Evolutionary conservation across 495 filamentous ascomycete genomes (phyloP).

Genomic region (Hypoxylon lienhwacheense): DNA sequence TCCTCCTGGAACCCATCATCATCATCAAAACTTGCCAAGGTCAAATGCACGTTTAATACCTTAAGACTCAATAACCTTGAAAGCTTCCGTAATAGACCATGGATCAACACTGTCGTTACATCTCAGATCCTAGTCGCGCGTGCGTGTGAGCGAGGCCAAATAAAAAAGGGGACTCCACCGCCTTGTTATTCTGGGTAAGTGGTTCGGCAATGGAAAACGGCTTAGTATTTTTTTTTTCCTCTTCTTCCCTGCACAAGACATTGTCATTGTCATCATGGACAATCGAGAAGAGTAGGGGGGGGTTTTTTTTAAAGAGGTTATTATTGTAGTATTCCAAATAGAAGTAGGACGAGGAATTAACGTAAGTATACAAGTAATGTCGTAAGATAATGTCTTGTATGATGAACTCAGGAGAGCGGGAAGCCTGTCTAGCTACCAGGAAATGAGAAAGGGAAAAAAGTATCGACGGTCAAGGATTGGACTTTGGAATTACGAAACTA

Average conservation of each 20-base stretch:
- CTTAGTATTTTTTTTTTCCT: constrained; percentile 18
- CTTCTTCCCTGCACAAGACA: not conserved
- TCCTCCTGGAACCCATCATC: constrained; percentile 8
- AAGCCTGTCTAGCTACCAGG: too few relatives aligned
- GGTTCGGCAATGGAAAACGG: constrained; percentile 30
- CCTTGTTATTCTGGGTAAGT: constrained; percentile 29
- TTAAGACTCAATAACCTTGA: constrained; percentile 11
- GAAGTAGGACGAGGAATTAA: too few relatives aligned
- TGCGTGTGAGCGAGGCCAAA: constrained; percentile 21
- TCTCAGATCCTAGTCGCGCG: constrained; percentile 32
- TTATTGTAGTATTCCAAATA: too few relatives aligned
- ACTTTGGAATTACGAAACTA: too few relatives aligned
- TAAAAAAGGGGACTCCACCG: constrained; percentile 28
- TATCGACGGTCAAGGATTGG: too few relatives aligned
- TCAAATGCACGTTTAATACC: constrained; percentile 1
- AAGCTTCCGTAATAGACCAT: constrained; percentile 22
- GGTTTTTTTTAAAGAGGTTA: too few relatives aligned
- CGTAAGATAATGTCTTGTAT: too few relatives aligned
- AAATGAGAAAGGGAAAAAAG: too few relatives aligned
- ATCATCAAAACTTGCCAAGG: constrained; percentile 6
- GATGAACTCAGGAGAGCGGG: too few relatives aligned
- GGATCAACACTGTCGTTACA: constrained; percentile 31
- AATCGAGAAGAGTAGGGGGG: constrained; percentile 8
- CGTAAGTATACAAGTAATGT: too few relatives aligned
- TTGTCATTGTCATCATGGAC: not conserved